Base-by-base conservation (phyloP, 441 rosid species). In the Manihot esculenta region DNA sequence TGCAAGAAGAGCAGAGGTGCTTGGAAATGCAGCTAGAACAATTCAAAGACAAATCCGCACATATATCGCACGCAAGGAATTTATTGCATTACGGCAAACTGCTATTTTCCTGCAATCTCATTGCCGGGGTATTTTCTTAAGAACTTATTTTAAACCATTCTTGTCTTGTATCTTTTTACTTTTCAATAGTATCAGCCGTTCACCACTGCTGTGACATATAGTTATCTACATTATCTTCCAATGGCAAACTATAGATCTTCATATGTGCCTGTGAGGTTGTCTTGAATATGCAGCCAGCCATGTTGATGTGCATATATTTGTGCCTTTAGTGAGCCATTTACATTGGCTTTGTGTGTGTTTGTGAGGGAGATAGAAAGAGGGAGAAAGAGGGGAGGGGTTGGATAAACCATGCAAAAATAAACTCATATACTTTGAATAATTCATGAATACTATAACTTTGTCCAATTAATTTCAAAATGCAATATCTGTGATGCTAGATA, bases 1-100 rank as follows among this genome's bases (percentile, higher is more conserved):
- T 84, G 90, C 99, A 64, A 90, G 99, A 85, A 89, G 99, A 86
- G 91, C 99, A 69, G 97, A 89, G 89, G 95, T 96, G 75, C 99
- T 96, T 70, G 99, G 99, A 73, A 89, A 89, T 86, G 99, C 99
- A 10, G 99, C 99, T 71, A 90, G 88, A 85, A 90, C 80, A 79
- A 86, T 96, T 72, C 99, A 96, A 85, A 89, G 90, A 83, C 96
- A 87, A 70, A 87, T 84, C 71, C 87, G 91, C 74, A 92, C 99
- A 41, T 89, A 87, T 71, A 90, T 94, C 72, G 98, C 99, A 4
- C 83, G 88, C 54, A 94, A 88, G 84, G 97, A 94, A 79, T 96
- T 96, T 76, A 79, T 90, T 74, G 84, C 84, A 45, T 77, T 90
- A 68, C 96, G 96, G 62, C 82, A 74, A 80, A 96, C 99, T 81